Conservation (phyloP, 2,329 filamentous ascomycete species). For the Penicillium sclerotiorum region DNA sequence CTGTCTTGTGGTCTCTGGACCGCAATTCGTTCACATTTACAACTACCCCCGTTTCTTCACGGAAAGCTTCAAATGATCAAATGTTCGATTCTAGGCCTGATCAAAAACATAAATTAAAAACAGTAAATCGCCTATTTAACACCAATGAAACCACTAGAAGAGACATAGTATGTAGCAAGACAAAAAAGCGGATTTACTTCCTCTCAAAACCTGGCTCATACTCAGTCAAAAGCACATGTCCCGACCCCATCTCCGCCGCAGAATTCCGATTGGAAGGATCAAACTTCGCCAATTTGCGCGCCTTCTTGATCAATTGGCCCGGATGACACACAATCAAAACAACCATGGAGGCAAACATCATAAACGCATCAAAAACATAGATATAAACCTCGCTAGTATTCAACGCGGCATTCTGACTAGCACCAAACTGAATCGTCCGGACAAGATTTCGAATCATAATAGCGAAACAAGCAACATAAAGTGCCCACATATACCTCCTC, state of each 20-base stretch:
- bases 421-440: conserved; percentile 33
- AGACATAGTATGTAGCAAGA: background rate
- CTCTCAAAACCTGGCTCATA: conserved; percentile 5
- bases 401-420: conserved; percentile 13
- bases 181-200: background rate
- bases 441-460: conserved; percentile 34
- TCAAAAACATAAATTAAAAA: no score
- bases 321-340: conserved; percentile 30
- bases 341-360: conserved; percentile 29
- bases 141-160: background rate
- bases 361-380: conserved; percentile 36
- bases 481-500: conserved; percentile 29
- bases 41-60: no score
- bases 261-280: conserved; percentile 13
- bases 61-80: no score
- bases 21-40: no score
- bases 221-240: conserved; percentile 20
- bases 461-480: conserved; percentile 28
- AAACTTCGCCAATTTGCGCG: conserved; percentile 15
- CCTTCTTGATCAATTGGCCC: conserved; percentile 23
- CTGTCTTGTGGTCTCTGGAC: no score
- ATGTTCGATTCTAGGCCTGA: no score
- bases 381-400: conserved; percentile 31
- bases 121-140: no score
- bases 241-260: conserved; percentile 7